phyloP scores from a whole-genome alignment of 2,329 filamentous ascomycete genomes.

The Ophiostoma ulmi region DNA sequence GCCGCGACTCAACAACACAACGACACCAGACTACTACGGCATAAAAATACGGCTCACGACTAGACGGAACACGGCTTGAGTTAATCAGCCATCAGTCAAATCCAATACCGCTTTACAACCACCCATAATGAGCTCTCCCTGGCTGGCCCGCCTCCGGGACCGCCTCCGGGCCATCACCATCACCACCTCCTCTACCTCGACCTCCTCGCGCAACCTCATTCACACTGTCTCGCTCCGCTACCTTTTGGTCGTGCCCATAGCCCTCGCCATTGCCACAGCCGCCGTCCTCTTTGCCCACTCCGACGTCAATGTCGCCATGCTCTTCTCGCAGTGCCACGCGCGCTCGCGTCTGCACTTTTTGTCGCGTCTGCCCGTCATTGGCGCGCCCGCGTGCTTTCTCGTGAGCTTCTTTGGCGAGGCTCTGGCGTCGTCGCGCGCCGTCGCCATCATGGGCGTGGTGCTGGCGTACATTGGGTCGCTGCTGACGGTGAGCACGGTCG shows the following conservation, averaged over 20 bases:
- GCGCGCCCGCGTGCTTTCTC: conserved; percentile 46
- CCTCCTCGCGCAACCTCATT: conserved; percentile 13
- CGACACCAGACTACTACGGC: background rate
- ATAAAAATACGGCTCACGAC: too few relatives aligned
- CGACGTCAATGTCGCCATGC: conserved; percentile 48
- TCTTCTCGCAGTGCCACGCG: conserved; percentile 51
- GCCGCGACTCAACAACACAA: background rate
- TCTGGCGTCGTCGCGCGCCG: conserved; percentile 38
- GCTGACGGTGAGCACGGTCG: conserved; percentile 46
- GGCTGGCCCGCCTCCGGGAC: background rate
- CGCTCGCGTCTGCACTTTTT: conserved; percentile 43
- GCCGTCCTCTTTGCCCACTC: conserved; percentile 42
- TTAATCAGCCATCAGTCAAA: background rate
- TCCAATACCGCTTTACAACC: background rate
- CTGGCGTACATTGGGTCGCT: conserved; percentile 45
- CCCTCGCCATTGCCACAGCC: conserved; percentile 43
- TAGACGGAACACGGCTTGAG: background rate
- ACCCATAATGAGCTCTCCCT: background rate
- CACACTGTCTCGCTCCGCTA: conserved; percentile 40
- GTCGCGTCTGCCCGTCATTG: conserved; percentile 43
- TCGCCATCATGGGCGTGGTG: conserved; percentile 40
- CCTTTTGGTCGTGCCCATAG: conserved; percentile 46
- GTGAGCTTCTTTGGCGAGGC: conserved; percentile 47
- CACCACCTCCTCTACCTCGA: background rate
- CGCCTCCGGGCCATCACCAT: conserved; percentile 11